Evolutionary conservation across 2,329 filamentous ascomycete genomes (phyloP), one percentile per base, ranked within the genome.

Genomic region (Fusarium tupiense): DNA sequence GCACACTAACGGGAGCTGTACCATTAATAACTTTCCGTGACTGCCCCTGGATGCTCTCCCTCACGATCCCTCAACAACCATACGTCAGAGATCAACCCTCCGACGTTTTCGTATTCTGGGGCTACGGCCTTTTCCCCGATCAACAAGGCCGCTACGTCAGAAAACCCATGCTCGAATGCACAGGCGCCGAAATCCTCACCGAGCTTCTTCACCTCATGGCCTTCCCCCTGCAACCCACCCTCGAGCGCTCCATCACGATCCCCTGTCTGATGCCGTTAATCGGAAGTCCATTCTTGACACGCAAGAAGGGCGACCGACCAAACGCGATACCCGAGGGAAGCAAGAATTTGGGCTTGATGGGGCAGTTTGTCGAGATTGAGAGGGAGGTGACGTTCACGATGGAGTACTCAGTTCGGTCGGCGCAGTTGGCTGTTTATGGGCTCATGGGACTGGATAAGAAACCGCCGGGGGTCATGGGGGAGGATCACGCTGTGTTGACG

Each of bases 351-450:
- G 77, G 77, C 0, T 29, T 78, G n/a, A 78, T 78, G 75, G 77
- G 77, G 3, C 77, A 78, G 41, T 78, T 78, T 57, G 77, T 78
- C 13, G 77, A 78, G 71, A 50, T 78, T n/a, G 76, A 78, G 53
- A 54, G 77, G 0, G 77, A 78, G 43, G 75, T 78, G 41, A 78
- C 77, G 6, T 78, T 78, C n/a, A 78, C 77, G 26, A 78, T 78
- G 77, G 77, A 78, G 58, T 78, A 78, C 24, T 78, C 77, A 3
- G 77, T 78, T 12, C 62, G 77, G 17, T 78, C 77, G 50, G 77
- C 77, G 29, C 77, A 78, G 38, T 49, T 77, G 14, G 77, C 77
- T 26, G 77, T 78, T 17, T 78, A 77, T 54, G 74, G 74, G 33
- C 71, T 78, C 3, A 73, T 77, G 74, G 69, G 63, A 4, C n/a